These are phyloP conservation scores for Phytomonas sp. DNA, from an alignment of 208 protist genomes.

Conservation along the genomic window DNA sequence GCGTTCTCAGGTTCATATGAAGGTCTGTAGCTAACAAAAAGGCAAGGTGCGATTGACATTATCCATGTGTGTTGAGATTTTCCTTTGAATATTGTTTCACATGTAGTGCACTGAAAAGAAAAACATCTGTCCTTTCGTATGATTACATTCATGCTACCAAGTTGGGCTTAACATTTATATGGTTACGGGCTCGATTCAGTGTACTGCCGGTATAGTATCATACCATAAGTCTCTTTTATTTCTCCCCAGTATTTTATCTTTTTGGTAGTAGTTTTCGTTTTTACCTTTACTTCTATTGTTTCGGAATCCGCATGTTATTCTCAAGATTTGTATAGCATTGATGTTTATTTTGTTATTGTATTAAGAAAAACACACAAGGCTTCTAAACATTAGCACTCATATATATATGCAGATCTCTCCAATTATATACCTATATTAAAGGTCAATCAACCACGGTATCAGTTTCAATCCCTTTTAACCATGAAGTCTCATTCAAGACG, in stretches of 20 bases:
- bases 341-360: conserved; percentile 2
- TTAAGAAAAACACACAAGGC: not conserved
- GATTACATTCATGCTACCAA: not conserved
- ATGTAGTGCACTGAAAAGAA: not conserved
- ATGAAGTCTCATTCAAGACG: conserved; percentile 63
- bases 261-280: not conserved
- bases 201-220: not conserved
- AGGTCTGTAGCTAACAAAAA: not conserved
- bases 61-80: not conserved
- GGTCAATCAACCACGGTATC: not conserved
- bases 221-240: not conserved
- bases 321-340: not conserved
- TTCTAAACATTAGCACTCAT: not conserved
- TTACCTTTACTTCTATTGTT: not conserved
- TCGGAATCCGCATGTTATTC: not conserved
- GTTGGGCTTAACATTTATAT: not conserved
- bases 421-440: not conserved
- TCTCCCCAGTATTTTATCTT: not conserved
- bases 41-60: not conserved
- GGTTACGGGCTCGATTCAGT: not conserved
- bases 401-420: not conserved
- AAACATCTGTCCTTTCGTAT: not conserved
- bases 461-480: not conserved
- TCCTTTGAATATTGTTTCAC: not conserved
- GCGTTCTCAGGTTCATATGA: not conserved